phyloP scores from a whole-genome alignment of 2,329 filamentous ascomycete genomes.

The Tolypocladium amazonense region DNA sequence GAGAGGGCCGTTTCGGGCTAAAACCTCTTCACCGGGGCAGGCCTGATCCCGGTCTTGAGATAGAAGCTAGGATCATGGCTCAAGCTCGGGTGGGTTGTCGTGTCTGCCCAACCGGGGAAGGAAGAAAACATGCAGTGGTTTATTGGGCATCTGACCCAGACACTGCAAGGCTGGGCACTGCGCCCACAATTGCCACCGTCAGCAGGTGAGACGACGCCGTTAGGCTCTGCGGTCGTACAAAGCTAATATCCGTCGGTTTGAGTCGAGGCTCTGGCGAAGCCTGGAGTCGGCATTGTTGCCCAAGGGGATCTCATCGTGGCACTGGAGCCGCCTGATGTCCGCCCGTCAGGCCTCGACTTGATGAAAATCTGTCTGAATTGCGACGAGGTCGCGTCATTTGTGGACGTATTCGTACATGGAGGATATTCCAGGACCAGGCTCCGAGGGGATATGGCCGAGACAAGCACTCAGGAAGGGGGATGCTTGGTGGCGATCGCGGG shows the following conservation, averaged over 20 bases:
- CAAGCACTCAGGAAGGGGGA: neutral
- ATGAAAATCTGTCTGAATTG: neutral
- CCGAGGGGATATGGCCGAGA: neutral
- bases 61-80: neutral
- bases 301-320: neutral
- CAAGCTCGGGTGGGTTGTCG: neutral
- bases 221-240: neutral
- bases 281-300: neutral
- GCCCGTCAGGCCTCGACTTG: neutral
- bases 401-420: neutral
- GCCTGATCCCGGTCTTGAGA: neutral
- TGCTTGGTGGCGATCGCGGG: neutral
- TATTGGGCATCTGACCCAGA: neutral
- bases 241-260: neutral
- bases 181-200: neutral
- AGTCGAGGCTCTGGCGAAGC: neutral
- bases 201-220: neutral
- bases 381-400: neutral
- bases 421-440: neutral
- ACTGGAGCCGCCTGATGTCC: neutral
- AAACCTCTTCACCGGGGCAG: neutral
- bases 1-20: neutral
- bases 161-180: neutral
- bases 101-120: neutral
- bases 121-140: neutral